These are phyloP conservation scores for Bisporella sp. DNA, from an alignment of 2,329 filamentous ascomycete genomes.

Conservation along the genomic window DNA sequence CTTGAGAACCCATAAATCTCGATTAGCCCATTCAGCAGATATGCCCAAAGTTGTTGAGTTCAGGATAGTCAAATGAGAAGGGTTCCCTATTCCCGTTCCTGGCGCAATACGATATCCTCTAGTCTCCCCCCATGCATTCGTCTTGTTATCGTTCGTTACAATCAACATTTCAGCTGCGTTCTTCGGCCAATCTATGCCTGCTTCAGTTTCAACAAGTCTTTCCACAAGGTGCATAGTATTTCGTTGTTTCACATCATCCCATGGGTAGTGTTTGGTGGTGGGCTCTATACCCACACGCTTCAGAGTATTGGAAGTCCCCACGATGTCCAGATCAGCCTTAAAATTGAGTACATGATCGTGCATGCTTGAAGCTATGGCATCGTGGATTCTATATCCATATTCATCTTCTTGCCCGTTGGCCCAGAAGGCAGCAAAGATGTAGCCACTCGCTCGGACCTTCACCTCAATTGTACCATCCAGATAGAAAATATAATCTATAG, in stretches of 20 bases:
- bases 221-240: constrained; percentile 46
- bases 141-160: constrained; percentile 43
- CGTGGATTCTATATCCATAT: constrained; percentile 44
- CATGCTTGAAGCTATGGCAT: constrained; percentile 40
- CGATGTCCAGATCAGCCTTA: constrained; percentile 47
- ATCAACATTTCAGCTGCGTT: constrained; percentile 41
- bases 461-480: constrained; percentile 35
- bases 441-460: constrained; percentile 43
- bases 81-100: constrained; percentile 25
- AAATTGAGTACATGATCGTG: constrained; percentile 50
- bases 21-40: constrained; percentile 40
- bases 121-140: constrained; percentile 43
- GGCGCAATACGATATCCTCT: constrained; percentile 45
- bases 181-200: constrained; percentile 36
- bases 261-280: constrained; percentile 34
- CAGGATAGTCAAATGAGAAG: constrained; percentile 39
- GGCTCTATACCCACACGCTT: constrained; percentile 23
- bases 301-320: constrained; percentile 40
- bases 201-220: constrained; percentile 35
- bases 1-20: constrained; percentile 43
- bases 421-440: constrained; percentile 43
- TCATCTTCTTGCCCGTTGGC: constrained; percentile 27
- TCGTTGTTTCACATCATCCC: constrained; percentile 33
- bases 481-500: constrained; percentile 33
- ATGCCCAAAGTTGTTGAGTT: constrained; percentile 40